Conservation (phyloP, 208 protist species). For the Leishmania arabica region DNA sequence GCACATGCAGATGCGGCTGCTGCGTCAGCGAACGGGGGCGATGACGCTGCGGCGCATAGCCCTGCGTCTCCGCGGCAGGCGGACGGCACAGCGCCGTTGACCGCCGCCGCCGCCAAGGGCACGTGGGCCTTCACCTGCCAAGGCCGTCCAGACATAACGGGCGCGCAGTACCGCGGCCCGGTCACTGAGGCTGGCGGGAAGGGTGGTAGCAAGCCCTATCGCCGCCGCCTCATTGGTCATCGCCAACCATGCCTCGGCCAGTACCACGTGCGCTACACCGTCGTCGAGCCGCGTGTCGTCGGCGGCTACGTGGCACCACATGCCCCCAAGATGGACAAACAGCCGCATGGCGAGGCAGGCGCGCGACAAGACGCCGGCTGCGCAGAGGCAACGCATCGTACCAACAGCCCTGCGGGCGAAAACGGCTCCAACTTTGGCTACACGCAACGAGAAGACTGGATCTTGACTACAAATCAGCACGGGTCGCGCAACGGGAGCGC, state of each 20-base stretch:
- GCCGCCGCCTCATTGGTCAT: conserved; percentile 38
- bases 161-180: neutral
- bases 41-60: neutral
- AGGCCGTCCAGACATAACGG: conserved; percentile 23
- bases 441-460: conserved; percentile 15
- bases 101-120: conserved; percentile 10
- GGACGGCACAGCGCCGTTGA: neutral
- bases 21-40: neutral
- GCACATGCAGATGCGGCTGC: neutral
- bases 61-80: conserved; percentile 4
- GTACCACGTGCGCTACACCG: conserved; percentile 66
- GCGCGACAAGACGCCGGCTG: neutral
- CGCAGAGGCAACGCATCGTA: neutral
- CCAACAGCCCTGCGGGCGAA: neutral
- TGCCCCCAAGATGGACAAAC: neutral
- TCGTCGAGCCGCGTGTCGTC: conserved; percentile 63
- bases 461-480: neutral
- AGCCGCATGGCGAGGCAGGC: neutral
- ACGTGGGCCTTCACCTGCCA: conserved; percentile 56
- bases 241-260: conserved; percentile 68
- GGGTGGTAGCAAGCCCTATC: neutral
- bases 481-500: conserved; percentile 9
- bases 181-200: neutral
- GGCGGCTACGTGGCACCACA: conserved; percentile 65
- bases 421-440: neutral